Conservation (phyloP, 352 stramenopile species). For the Pythium sukuiense region DNA sequence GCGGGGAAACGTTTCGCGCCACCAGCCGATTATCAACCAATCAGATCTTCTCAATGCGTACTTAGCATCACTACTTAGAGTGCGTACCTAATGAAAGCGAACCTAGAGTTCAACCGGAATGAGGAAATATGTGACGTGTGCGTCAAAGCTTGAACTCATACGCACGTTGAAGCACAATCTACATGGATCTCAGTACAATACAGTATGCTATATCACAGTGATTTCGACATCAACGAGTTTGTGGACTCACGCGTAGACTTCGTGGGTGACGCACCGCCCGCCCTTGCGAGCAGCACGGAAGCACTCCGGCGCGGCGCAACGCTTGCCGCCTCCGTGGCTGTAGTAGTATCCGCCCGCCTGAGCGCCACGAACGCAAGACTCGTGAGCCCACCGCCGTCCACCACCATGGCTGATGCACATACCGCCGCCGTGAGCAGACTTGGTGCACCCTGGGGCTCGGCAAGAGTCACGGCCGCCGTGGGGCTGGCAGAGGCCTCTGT, state of each 20-base stretch:
- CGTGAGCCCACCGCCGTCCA: conserved; percentile 60
- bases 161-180: neutral
- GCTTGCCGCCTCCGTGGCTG: conserved; percentile 80
- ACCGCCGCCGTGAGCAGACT: conserved; percentile 72
- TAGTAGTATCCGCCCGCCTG: conserved; percentile 80
- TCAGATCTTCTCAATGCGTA: conserved; percentile 12
- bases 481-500: conserved; percentile 71
- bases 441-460: conserved; percentile 61
- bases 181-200: neutral
- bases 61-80: neutral
- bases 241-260: neutral
- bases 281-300: conserved; percentile 77
- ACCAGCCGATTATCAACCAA: conserved; percentile 33
- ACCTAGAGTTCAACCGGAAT: neutral
- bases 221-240: neutral
- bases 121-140: no score
- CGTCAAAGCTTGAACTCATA: neutral
- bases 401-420: conserved; percentile 76
- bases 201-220: neutral
- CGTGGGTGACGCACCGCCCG: conserved; percentile 75
- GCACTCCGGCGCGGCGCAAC: conserved; percentile 64
- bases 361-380: conserved; percentile 58
- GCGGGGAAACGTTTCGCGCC: conserved; percentile 10
- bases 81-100: neutral
- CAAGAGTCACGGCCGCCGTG: conserved; percentile 72